These are phyloP conservation scores for Backusella luteola DNA, from an alignment of 192 early-diverging fungal genomes.

Conservation along the genomic window DNA sequence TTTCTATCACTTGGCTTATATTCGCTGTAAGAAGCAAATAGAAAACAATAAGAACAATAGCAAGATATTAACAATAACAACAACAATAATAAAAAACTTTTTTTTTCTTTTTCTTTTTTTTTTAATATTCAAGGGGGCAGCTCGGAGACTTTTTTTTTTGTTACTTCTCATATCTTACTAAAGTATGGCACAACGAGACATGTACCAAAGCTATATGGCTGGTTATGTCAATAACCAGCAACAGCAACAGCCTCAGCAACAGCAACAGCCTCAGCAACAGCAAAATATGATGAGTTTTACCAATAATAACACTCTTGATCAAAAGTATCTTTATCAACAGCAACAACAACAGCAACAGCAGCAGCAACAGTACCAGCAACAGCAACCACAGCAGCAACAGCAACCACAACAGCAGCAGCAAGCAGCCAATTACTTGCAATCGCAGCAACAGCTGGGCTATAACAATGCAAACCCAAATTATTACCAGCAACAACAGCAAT, in stretches of 20 bases:
- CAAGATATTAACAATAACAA: background rate
- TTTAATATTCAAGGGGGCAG: too few species aligned
- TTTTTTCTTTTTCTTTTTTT: too few species aligned
- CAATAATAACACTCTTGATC: background rate
- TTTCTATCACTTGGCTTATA: background rate
- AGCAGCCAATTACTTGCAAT: background rate
- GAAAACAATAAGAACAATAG: background rate
- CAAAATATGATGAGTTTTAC: background rate
- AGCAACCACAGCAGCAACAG: too few species aligned
- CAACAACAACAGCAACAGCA: background rate
- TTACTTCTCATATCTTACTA: background rate
- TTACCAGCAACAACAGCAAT: background rate
- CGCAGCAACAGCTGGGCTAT: background rate
- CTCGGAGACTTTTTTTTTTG: background rate
- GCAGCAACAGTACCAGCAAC: background rate
- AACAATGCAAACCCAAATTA: background rate
- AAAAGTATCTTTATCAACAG: background rate
- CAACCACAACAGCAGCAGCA: background rate
- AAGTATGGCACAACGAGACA: slow-evolving; percentile 5
- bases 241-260: background rate
- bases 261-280: background rate
- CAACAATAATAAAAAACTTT: background rate
- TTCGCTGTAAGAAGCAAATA: background rate
- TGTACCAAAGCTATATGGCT: background rate
- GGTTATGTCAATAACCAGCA: background rate